These are phyloP conservation scores for Diaporthe citriasiana DNA, from an alignment of 2,329 filamentous ascomycete genomes.

Conservation along the genomic window DNA sequence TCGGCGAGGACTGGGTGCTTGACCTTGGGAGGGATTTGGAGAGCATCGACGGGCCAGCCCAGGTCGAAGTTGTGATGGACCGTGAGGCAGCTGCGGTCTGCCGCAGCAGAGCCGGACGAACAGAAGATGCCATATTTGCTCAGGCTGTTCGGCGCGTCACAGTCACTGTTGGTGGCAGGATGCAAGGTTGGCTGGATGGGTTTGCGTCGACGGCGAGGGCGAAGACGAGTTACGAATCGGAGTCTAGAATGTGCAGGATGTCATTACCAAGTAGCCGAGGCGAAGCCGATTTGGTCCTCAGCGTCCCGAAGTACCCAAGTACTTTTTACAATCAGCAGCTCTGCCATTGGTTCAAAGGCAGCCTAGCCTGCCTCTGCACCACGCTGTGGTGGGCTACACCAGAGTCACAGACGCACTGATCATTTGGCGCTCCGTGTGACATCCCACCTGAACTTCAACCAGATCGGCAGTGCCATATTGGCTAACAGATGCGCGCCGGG, in stretches of 20 bases:
- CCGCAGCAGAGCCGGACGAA: conserved; percentile 68
- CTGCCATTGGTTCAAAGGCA: conserved; percentile 58
- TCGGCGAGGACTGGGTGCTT: conserved; percentile 44
- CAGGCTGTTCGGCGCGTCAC: background rate
- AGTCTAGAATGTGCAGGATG: conserved; percentile 39
- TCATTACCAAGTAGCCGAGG: conserved; percentile 40
- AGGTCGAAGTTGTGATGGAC: conserved; percentile 48
- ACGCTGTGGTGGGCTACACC: background rate
- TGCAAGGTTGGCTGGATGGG: conserved; percentile 37
- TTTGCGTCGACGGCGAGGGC: conserved; percentile 41
- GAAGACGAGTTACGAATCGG: conserved; percentile 23
- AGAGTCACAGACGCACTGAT: background rate
- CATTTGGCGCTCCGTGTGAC: background rate
- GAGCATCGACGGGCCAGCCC: conserved; percentile 42
- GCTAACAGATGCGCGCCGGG: background rate
- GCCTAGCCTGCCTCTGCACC: background rate
- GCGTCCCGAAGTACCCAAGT: conserved; percentile 48
- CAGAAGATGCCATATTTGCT: conserved; percentile 68
- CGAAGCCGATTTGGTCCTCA: conserved; percentile 56
- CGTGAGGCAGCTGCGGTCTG: conserved; percentile 61
- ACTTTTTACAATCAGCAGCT: conserved; percentile 57
- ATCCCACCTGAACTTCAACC: background rate
- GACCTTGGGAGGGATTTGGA: conserved; percentile 45
- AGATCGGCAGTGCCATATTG: background rate
- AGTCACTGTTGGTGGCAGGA: background rate